A percentile compares a stretch with the other conserved stretches of the same genome.
phyloP scores from a whole-genome alignment of 2,329 filamentous ascomycete species.

The Xylaria arbuscula region DNA sequence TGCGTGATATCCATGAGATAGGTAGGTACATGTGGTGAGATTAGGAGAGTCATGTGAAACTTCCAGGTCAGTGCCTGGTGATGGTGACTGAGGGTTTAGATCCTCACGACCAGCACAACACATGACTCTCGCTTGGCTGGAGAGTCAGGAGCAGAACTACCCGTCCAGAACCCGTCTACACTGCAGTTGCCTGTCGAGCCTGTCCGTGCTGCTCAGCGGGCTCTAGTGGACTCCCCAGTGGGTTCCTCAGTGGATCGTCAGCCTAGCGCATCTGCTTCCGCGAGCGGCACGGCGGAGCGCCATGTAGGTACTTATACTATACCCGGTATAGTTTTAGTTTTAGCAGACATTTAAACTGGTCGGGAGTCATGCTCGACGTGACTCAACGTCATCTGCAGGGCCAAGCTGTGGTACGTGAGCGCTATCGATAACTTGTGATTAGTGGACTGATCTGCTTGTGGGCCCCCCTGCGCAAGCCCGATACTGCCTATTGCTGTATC shows the following conservation, averaged over 20 bases:
- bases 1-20: conserved; percentile 14
- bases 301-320: conserved; percentile 1
- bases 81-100: conserved; percentile 19
- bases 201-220: not conserved
- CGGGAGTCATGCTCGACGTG: conserved; percentile 23
- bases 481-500: not conserved
- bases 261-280: not conserved
- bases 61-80: conserved; percentile 17
- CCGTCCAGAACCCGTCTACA: not conserved
- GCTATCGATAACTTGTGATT: conserved; percentile 33
- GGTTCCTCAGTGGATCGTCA: not conserved
- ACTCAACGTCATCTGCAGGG: conserved; percentile 36
- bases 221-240: not conserved
- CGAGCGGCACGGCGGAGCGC: not conserved
- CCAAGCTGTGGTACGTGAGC: conserved; percentile 9
- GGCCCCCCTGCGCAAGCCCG: conserved; percentile 5
- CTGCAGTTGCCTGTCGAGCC: not conserved
- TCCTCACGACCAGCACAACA: conserved; percentile 4
- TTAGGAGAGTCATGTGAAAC: conserved; percentile 11
- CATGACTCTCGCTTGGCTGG: conserved; percentile 29
- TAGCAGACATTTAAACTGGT: not conserved
- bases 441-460: not conserved
- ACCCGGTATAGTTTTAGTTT: not conserved
- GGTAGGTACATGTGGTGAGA: conserved; percentile 7
- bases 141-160: not conserved